phyloP scores from a whole-genome alignment of 129 eudicot species.

The Logfia minima region DNA sequence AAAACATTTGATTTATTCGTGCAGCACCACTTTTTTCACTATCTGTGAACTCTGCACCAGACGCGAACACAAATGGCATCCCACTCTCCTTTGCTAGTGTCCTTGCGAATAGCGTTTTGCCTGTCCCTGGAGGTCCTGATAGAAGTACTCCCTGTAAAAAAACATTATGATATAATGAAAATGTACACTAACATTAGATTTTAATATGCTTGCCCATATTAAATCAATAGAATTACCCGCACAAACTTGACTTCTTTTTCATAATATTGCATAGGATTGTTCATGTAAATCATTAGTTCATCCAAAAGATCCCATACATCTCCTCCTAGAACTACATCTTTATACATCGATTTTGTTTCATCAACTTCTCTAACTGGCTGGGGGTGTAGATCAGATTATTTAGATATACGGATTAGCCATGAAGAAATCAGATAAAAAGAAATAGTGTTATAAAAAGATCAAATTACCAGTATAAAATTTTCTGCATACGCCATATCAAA shows the following conservation, averaged over 20 bases:
- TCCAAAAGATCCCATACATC: constrained; percentile 98
- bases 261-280: constrained; percentile 83
- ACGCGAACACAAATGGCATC: constrained; percentile 91
- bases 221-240: constrained; percentile 53
- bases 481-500: constrained; percentile 81
- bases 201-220: background rate
- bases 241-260: constrained; percentile 90
- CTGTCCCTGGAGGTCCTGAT: constrained; percentile 97
- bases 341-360: constrained; percentile 74
- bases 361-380: constrained; percentile 85
- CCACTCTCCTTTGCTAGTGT: constrained; percentile 95
- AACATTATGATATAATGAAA: background rate
- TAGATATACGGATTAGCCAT: constrained; percentile 25
- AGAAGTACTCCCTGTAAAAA: constrained; percentile 79
- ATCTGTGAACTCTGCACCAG: constrained; percentile 98
- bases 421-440: constrained; percentile 18
- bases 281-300: constrained; percentile 89
- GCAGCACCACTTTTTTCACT: constrained; percentile 90
- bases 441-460: background rate
- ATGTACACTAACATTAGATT: background rate
- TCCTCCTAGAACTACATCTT: constrained; percentile 89
- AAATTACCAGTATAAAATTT: constrained; percentile 78
- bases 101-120: constrained; percentile 96
- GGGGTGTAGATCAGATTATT: constrained; percentile 15
- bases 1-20: constrained; percentile 79